These are phyloP conservation scores for Termitomyces sp. DNA, from an alignment of 768 basidiomycete species.

Conservation along the genomic window DNA sequence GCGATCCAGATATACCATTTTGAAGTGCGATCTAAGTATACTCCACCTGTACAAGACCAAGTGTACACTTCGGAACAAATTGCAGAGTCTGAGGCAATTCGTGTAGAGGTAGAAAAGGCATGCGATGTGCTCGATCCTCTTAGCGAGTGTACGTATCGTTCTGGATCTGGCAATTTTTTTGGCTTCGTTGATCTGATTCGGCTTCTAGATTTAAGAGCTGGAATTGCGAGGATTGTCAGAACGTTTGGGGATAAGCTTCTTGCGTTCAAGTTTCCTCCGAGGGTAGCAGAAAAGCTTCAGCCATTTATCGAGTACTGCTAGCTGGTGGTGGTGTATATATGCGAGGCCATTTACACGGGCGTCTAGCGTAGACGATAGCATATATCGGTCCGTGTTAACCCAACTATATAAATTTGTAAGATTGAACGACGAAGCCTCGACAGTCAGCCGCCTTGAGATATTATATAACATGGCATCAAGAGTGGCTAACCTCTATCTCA, in stretches of 20 bases:
- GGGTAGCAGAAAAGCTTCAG: constrained; percentile 62
- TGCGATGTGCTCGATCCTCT: constrained; percentile 49
- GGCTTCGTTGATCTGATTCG: not conserved
- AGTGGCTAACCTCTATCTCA: constrained; percentile 5
- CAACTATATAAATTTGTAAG: not conserved
- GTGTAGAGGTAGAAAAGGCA: constrained; percentile 50
- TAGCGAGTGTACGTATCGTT: constrained; percentile 47
- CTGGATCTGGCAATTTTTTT: not conserved
- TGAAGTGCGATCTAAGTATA: constrained; percentile 41
- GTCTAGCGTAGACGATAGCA: constrained; percentile 10
- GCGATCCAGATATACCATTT: constrained; percentile 62
- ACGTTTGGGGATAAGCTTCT: constrained; percentile 72
- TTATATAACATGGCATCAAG: not conserved
- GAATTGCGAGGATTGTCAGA: constrained; percentile 57
- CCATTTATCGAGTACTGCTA: constrained; percentile 63
- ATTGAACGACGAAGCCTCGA: not conserved
- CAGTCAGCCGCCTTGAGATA: constrained; percentile 3
- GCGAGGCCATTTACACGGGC: not conserved
- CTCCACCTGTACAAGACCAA: constrained; percentile 31
- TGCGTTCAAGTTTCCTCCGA: constrained; percentile 77
- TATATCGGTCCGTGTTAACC: constrained; percentile 8
- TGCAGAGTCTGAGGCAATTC: constrained; percentile 30
- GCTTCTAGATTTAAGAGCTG: constrained; percentile 56
- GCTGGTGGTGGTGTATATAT: not conserved
- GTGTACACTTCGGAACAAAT: constrained; percentile 28